phyloP scores from a whole-genome alignment of 805 yeast species.

The Ogataea saltuana region DNA sequence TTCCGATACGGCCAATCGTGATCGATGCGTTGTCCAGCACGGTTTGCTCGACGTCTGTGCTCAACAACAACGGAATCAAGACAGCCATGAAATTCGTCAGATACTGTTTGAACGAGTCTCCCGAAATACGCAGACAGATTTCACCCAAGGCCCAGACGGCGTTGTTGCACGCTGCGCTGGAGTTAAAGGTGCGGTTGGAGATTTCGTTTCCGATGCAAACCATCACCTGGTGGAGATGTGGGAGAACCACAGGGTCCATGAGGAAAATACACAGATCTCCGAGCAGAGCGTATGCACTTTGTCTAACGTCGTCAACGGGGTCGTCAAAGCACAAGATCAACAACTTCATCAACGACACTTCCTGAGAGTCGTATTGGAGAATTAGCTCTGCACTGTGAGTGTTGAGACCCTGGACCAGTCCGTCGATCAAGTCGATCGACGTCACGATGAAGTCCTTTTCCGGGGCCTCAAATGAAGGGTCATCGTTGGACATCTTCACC shows the following conservation, averaged over 20 bases:
- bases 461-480: conserved; percentile 71
- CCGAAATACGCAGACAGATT: conserved; percentile 60
- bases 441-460: conserved; percentile 91
- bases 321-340: conserved; percentile 73
- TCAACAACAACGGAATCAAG: conserved; percentile 59
- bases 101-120: conserved; percentile 50
- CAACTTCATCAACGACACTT: conserved; percentile 54
- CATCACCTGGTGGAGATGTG: conserved; percentile 53
- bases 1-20: conserved; percentile 83
- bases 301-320: conserved; percentile 84
- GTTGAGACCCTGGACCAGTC: conserved; percentile 87
- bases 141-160: conserved; percentile 96
- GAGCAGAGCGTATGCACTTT: conserved; percentile 82
- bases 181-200: conserved; percentile 48
- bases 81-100: conserved; percentile 53
- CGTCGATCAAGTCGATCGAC: conserved; percentile 86
- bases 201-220: conserved; percentile 71
- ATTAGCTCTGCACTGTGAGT: conserved; percentile 59
- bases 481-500: conserved; percentile 60
- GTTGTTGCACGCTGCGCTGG: conserved; percentile 74
- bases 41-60: conserved; percentile 55
- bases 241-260: conserved; percentile 45
- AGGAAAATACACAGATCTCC: conserved; percentile 83
- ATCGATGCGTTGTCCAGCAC: conserved; percentile 87
- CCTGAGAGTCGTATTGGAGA: conserved; percentile 28